phyloP scores from a whole-genome alignment of 140 eudicot species.

The Oenanthe javanica region DNA sequence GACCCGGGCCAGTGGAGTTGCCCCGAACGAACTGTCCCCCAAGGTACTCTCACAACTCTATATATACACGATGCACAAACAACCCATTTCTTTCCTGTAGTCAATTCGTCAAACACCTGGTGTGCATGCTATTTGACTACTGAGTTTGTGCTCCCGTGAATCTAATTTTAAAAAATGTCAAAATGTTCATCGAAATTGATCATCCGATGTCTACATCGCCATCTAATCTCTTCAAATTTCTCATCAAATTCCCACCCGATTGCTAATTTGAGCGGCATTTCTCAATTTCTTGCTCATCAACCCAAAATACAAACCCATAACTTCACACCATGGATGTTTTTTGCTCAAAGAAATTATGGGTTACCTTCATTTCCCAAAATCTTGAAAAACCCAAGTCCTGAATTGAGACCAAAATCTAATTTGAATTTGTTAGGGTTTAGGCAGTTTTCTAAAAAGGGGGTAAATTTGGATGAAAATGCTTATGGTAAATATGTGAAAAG shows the following conservation, averaged over 20 bases:
- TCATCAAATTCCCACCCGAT: slow-evolving; percentile 28
- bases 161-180: slow-evolving; percentile 46
- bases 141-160: slow-evolving; percentile 58
- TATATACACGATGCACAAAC: not conserved
- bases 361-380: slow-evolving; percentile 14
- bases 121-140: slow-evolving; percentile 6
- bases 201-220: slow-evolving; percentile 29
- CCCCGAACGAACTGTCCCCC: too few relatives aligned
- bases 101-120: slow-evolving; percentile 9
- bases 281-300: slow-evolving; percentile 26
- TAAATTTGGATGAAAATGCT: slow-evolving; percentile 40
- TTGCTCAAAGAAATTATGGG: slow-evolving; percentile 22
- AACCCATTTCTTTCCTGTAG: not conserved
- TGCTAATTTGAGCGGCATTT: slow-evolving; percentile 19
- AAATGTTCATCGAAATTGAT: slow-evolving; percentile 46
- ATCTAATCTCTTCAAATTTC: slow-evolving; percentile 31
- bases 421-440: slow-evolving; percentile 47
- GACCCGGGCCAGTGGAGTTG: slow-evolving; percentile 23
- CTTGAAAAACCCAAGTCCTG: slow-evolving; percentile 13
- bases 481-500: slow-evolving; percentile 31
- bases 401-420: slow-evolving; percentile 17
- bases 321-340: slow-evolving; percentile 20
- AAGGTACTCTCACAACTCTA: too few relatives aligned
- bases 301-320: slow-evolving; percentile 16
- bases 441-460: slow-evolving; percentile 34